Base-by-base conservation (phyloP, 352 stramenopile species). In the Phytophthora meadii region DNA sequence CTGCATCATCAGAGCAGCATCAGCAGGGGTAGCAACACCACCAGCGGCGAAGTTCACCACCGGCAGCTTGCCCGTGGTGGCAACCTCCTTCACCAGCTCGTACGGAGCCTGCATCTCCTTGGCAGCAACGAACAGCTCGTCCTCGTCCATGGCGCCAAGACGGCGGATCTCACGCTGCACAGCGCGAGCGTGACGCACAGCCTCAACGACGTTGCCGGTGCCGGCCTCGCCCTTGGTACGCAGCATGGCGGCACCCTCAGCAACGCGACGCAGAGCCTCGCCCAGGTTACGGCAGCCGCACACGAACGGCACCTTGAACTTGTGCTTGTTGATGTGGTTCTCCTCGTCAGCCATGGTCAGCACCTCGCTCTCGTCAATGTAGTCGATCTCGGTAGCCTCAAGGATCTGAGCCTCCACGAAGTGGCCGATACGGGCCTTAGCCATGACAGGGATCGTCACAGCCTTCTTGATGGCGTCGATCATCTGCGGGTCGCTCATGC, bases 1-100 rank as follows among this genome's bases (percentile, higher is more conserved):
- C 84, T 99, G 97, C 97, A 99, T 99, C 97, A 99, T 99, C 12
- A 99, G 80, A 30, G 97, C 97, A 34, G 97, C 97, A 70, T 99
- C 97, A 9, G 97, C 97, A 14, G 97, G 97, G 19, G 97, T 99
- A 12, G 97, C 97, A n/a, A 99, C 95, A 60, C 97, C 97, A 61
- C 97, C 97, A 32, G 97, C 97, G 27, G 97, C 97, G 75, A 99
- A 99, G 87, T 99, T 99, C 3, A 99, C 97, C 6, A 99, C 96
- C 5, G 97, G 97, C 30, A 99, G 80, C 24, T 81, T 76, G 51
- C 95, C 95, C 40, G 85, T 95, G n/a, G 87, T 72, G 7, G 94
- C 93, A 15, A 99, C 91, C 63, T 98, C 77, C 83, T 98, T 97
- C 17, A 98, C 87, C 1, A 98, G 77, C 40, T 98, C 88, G 61